Base-by-base conservation (phyloP, 2,329 filamentous ascomycete genomes). In the Metarhizium robertsii region DNA sequence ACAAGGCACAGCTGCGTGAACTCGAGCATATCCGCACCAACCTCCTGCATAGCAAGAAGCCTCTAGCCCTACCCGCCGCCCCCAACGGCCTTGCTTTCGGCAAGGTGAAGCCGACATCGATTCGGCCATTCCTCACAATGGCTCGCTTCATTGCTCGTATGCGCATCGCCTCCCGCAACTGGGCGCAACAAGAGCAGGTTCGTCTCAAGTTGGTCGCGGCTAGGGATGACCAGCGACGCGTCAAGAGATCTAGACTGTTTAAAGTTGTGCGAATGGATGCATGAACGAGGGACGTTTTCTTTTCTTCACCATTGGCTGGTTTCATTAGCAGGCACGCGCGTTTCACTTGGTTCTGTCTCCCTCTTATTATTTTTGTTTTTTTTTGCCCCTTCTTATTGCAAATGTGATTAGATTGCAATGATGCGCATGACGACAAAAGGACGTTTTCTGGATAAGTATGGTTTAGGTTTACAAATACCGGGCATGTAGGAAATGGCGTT, bases 1-100 rank as follows among this genome's bases (percentile, higher is more conserved):
- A 97, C 75, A 87, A 92, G 70, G 88, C 90, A 58, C 90, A 97
- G 69, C 84, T 97, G 57, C 83, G 85, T 53, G 87, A 96, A 66
- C 85, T 97, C 60, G 83, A 87, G 63, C 81, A 88, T 63, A 95
- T 96, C 77, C 90, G 73, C 60, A 71, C 68, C 59, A 68, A 73
- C 53, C 62, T 73, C 50, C 69, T 73, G 47, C 68, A 71, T 59
- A 70, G 66, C 64, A 70, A 71, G 58, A 69, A 69, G 53, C 59
- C 70, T 47, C 67, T 71, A 53, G 54, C 66, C 48, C 60, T 67
- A 55, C 61, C 71, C 47, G 60, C 63, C 30, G 57, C 65, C 8
- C 55, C 51, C 61, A 13, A 18, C 54, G n/a, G 30, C 53, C 36
- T 58, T 53, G 20, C 53, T 59, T 14, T 8, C 11, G 46, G 56